A percentile compares a stretch with the other conserved stretches of the same genome.
Conservation (phyloP, 2,329 filamentous ascomycete genomes). For the Stagonosporopsis chrysanthemi region DNA sequence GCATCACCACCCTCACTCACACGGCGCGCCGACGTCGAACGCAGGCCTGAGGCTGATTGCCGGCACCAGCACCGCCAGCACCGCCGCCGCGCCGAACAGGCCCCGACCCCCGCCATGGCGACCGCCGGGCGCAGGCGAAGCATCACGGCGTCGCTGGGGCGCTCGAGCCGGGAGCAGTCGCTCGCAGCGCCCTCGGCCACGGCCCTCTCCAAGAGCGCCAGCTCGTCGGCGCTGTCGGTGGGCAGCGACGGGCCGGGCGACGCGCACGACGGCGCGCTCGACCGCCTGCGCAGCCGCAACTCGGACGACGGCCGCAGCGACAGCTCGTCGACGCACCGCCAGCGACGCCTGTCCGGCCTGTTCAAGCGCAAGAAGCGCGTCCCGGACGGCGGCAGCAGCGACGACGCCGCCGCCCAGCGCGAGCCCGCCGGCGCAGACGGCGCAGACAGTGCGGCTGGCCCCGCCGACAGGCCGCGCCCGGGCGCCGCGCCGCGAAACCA, state of each 20-base stretch:
- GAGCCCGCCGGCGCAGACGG: no score
- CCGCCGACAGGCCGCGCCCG: slow-evolving; percentile 22
- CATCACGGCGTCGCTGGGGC: slow-evolving; percentile 29
- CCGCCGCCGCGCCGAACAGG: neutral
- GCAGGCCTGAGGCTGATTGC: no score
- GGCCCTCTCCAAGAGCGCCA: slow-evolving; percentile 33
- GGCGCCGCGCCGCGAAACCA: slow-evolving; percentile 26
- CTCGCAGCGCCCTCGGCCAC: no score
- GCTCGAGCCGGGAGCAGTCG: no score
- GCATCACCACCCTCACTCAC: no score
- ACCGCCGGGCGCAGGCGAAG: slow-evolving; percentile 33
- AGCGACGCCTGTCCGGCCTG: slow-evolving; percentile 61
- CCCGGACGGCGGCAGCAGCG: slow-evolving; percentile 36
- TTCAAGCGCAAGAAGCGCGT: slow-evolving; percentile 56
- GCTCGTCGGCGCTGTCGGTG: slow-evolving; percentile 41
- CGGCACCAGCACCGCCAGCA: neutral
- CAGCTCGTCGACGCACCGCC: slow-evolving; percentile 48
- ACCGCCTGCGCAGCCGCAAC: slow-evolving; percentile 49
- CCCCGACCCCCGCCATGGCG: slow-evolving; percentile 26
- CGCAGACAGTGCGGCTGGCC: slow-evolving; percentile 3
- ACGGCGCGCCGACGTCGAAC: no score
- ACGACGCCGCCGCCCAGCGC: slow-evolving; percentile 35
- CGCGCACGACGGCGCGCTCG: slow-evolving; percentile 50
- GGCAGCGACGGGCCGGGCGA: slow-evolving; percentile 41
- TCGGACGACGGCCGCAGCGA: slow-evolving; percentile 53